Base-by-base conservation (phyloP, 2,329 filamentous ascomycete genomes). In the Taxawa tesnikishii region DNA sequence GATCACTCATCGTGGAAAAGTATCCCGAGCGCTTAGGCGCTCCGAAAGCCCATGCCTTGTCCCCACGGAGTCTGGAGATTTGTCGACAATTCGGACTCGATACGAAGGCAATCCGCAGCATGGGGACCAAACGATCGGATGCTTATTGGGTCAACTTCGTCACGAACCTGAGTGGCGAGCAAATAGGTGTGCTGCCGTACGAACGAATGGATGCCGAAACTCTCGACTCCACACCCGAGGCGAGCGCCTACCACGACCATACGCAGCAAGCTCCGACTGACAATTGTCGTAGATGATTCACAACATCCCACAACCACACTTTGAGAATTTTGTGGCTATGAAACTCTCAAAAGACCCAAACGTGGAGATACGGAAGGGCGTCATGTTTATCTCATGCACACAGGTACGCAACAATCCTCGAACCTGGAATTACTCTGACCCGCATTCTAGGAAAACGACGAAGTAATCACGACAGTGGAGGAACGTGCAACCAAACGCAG, bases 241-340 rank as follows among this genome's bases (percentile, higher is more conserved):
- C 51, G 34, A 18, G 31, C n/a, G 10, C 3, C 4, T n/a, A n/a
- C 11, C 4, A 6, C 11, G 17, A 10, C 23, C 11, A n/a, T 14
- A 12, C 10, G 19, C 14, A 5, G 28, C 18, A 23, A 7, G 16
- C 16, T 29, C 14, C 13, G n/a, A n/a, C n/a, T n/a, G n/a, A n/a
- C n/a, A n/a, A n/a, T n/a, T n/a, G n/a, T n/a, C n/a, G 23, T 16
- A 49, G 43, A 60, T 61, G 58, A 58, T 63, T 15, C 57, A 60
- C 27, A 62, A 62, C 34, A 55, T 62, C 5, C 54, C 59, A 0
- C 58, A 63, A 25, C 58, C 58, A 6, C 47, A 41, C 1, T 59
- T 60, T 35, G 59, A 63, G 28, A 41, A 56, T n/a, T 40, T 54
- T 10, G 35, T 61, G 2, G 44, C 49, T 3, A 32, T 42, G 4